A percentile compares a stretch with the other conserved stretches of the same genome.
Evolutionary conservation across 202 grass and related monocot species (phyloP).

Genomic region (Digitaria exilis): DNA sequence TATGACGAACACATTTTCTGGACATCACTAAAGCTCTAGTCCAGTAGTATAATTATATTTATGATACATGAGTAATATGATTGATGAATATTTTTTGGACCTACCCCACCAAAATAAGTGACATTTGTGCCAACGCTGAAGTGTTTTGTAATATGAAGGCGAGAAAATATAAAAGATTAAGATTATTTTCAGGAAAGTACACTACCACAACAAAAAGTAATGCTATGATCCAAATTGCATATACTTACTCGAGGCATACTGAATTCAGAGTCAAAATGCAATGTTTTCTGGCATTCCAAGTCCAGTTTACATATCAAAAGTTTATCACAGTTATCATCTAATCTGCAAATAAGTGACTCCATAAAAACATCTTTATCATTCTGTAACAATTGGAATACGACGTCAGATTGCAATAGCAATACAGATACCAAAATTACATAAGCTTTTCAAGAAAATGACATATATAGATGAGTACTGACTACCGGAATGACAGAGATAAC

Average conservation of each 20-base stretch:
- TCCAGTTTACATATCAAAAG: slow-evolving; percentile 91
- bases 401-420: slow-evolving; percentile 27
- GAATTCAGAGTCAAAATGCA: slow-evolving; percentile 88
- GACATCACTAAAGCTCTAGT: too few species aligned
- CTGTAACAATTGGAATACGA: slow-evolving; percentile 54
- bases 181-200: slow-evolving; percentile 17
- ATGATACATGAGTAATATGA: too few species aligned
- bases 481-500: not conserved
- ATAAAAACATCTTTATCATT: slow-evolving; percentile 82
- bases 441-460: not conserved
- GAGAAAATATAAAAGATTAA: not conserved
- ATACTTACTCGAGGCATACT: slow-evolving; percentile 45
- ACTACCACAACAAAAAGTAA: slow-evolving; percentile 8
- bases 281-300: slow-evolving; percentile 84
- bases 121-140: not conserved
- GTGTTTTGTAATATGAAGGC: not conserved
- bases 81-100: too few species aligned
- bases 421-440: slow-evolving; percentile 18
- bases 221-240: slow-evolving; percentile 1
- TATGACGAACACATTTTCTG: too few species aligned
- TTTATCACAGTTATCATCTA: slow-evolving; percentile 81
- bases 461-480: slow-evolving; percentile 7
- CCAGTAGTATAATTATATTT: too few species aligned
- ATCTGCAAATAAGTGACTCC: slow-evolving; percentile 96
- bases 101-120: too few species aligned